A percentile compares a stretch with the other conserved stretches of the same genome.
Conservation (phyloP, 2,329 filamentous ascomycete species). For the Paracamarosporium sp. region DNA sequence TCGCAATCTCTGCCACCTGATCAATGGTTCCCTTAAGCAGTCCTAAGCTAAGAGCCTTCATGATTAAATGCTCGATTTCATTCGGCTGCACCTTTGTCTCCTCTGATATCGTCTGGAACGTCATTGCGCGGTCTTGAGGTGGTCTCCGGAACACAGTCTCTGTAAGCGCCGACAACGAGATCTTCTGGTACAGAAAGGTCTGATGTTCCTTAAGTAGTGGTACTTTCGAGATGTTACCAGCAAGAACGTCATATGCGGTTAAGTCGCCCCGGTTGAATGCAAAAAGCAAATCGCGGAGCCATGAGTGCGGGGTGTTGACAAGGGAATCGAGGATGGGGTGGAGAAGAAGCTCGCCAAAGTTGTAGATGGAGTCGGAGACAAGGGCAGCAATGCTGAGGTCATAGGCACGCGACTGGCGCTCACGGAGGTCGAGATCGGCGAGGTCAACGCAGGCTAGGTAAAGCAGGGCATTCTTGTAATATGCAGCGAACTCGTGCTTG, state of each 20-base stretch:
- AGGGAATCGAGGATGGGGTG: constrained; percentile 94
- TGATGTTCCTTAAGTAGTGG: constrained; percentile 79
- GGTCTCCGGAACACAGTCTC: constrained; percentile 96
- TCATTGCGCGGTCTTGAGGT: constrained; percentile 94
- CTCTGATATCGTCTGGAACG: constrained; percentile 83
- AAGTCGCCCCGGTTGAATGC: constrained; percentile 97
- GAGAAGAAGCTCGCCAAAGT: constrained; percentile 97
- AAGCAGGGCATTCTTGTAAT: constrained; percentile 96
- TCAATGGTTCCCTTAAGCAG: constrained; percentile 92
- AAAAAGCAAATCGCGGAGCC: constrained; percentile 95
- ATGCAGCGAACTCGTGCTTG: constrained; percentile 91
- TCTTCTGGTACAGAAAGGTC: constrained; percentile 92
- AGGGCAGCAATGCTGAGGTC: constrained; percentile 92
- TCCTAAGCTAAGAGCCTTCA: constrained; percentile 97
- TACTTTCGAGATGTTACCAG: constrained; percentile 81
- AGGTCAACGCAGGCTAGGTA: constrained; percentile 97
- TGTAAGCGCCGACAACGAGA: constrained; percentile 93
- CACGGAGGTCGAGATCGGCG: constrained; percentile 72
- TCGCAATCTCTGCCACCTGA: constrained; percentile 90
- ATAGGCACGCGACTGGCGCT: constrained; percentile 85
- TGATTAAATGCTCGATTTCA: constrained; percentile 97
- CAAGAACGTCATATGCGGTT: constrained; percentile 81
- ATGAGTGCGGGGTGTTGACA: constrained; percentile 74
- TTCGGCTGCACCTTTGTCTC: constrained; percentile 91
- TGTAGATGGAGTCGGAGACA: constrained; percentile 95